phyloP scores from a whole-genome alignment of 768 basidiomycete species.

The Vishniacozyma victoriae region DNA sequence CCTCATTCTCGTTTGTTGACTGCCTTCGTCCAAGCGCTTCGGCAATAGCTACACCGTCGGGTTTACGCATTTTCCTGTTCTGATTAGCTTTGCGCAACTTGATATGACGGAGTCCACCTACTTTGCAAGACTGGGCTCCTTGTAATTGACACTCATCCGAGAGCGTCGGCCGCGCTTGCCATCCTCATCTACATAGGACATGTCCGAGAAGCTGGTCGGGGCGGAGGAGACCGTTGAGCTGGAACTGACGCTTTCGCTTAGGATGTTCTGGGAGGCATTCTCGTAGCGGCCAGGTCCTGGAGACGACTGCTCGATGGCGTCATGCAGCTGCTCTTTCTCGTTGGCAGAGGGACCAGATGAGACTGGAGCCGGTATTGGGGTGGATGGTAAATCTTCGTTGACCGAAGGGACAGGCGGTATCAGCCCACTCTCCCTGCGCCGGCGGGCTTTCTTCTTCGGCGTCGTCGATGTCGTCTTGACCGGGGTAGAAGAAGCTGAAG shows the following conservation, averaged over 20 bases:
- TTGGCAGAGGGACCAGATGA: not conserved
- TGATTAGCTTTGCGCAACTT: not conserved
- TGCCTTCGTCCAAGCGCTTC: conserved; percentile 10
- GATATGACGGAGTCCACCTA: conserved; percentile 11
- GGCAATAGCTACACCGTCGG: conserved; percentile 28
- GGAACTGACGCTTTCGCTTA: not conserved
- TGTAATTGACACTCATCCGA: conserved; percentile 41
- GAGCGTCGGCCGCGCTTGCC: conserved; percentile 22
- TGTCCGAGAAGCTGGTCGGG: not conserved
- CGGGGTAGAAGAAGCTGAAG: conserved; percentile 6
- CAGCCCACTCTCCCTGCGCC: conserved; percentile 15
- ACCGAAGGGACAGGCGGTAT: conserved; percentile 2
- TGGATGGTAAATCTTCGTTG: not conserved
- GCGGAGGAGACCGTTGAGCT: not conserved
- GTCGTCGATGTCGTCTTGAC: conserved; percentile 2
- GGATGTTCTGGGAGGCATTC: not conserved
- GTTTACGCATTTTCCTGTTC: conserved; percentile 44
- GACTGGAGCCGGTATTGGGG: not conserved
- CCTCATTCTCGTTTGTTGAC: not conserved
- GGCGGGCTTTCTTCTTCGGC: conserved; percentile 1
- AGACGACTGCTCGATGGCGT: conserved; percentile 8
- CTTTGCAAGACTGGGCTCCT: conserved; percentile 42
- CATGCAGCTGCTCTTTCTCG: conserved; percentile 7
- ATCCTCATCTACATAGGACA: conserved; percentile 15
- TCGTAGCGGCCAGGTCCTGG: not conserved